Conservation (phyloP, 495 filamentous ascomycete genomes). For the Hyaloscypha finlandica region DNA sequence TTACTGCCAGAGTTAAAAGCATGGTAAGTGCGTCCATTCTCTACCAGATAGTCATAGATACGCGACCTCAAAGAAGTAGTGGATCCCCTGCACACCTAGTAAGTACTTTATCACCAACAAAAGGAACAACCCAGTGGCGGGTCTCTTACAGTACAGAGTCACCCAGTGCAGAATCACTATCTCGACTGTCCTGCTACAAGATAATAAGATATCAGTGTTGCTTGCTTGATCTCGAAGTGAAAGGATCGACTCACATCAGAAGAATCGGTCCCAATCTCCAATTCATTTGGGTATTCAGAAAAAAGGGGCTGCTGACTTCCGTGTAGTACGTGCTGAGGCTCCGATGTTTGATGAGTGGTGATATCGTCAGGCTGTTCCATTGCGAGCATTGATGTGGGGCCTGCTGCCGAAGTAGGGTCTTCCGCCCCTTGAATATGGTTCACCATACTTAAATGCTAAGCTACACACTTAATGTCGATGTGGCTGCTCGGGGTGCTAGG, state of each 20-base stretch:
- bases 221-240: not conserved
- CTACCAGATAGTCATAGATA: constrained; percentile 34
- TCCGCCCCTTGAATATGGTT: too few species aligned
- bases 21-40: constrained; percentile 40
- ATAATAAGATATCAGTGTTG: not conserved
- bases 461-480: too few species aligned
- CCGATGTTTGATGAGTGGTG: not conserved
- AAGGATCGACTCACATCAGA: constrained; percentile 4
- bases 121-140: not conserved
- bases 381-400: not conserved
- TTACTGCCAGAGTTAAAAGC: constrained; percentile 41
- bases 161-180: constrained; percentile 12
- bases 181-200: not conserved
- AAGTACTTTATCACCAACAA: not conserved
- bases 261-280: constrained; percentile 13
- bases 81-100: constrained; percentile 1
- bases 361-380: not conserved
- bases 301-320: not conserved
- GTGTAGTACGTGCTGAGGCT: not conserved
- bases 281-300: constrained; percentile 4
- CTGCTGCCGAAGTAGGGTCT: too few species aligned
- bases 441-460: too few species aligned
- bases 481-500: too few species aligned
- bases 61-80: constrained; percentile 35
- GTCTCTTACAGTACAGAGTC: constrained; percentile 2